Evolutionary conservation across 257 asterid genomes (phyloP), one percentile per base, ranked within the genome.

Genomic region (Solanum corneliomulleri): DNA sequence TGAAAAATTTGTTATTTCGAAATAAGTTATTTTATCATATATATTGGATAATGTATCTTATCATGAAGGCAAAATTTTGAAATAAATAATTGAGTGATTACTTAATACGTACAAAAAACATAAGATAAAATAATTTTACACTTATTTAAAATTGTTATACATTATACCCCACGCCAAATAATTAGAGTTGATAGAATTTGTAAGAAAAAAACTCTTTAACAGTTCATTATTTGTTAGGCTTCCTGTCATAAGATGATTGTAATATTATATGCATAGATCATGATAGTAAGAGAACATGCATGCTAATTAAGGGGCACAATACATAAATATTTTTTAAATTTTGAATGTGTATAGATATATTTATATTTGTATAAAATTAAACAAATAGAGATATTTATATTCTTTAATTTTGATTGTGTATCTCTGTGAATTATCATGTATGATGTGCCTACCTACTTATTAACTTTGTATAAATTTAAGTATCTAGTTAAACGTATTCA

Each of bases 21-120:
- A 10, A 42, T 3, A 42, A 42, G 13, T 10, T 44, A 11, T 42
- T 42, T 42, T 0, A 42, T 42, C 3, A 11, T 11, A 0, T 44
- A 44, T 44, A 44, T 44, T 12, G 0, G 47, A 44, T 11, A 11
- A 2, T 3, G 0, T 44, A 44, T 42, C 11, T 2, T 11, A 9
- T 42, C 45, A 3, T 2, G 1, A 11, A 3, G 14, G 0, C 0
- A 3, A 11, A 44, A 44, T 44, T 2, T 0, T 1, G 4, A 0
- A 11, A 41, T 9, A 9, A 42, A 9, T 9, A 42, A 42, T 42
- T 2, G 14, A 44, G 11, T 12, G 0, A 11, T 0, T 44, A 0
- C 47, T 11, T 44, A 44, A 44, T 44, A 44, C 0, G 0, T 44
- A 3, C 0, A 11, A 44, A 0, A 11, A 44, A 9, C 0, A 1